Base-by-base conservation (phyloP, 2,329 filamentous ascomycete species). In the Gnomoniopsis smithogilvyi region DNA sequence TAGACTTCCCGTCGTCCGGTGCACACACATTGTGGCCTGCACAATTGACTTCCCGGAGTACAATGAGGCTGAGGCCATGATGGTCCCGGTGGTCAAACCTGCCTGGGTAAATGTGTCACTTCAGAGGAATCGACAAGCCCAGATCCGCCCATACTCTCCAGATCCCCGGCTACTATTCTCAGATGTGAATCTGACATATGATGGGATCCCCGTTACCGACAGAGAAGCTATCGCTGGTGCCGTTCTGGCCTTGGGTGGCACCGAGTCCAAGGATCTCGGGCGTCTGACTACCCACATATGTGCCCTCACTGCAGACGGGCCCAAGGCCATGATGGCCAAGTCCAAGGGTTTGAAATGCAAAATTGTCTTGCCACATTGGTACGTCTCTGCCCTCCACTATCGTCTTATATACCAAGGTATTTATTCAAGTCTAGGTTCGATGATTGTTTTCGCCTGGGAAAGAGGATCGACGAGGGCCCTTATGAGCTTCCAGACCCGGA, bases 11-110 rank as follows among this genome's bases (percentile, higher is more conserved):
- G 75, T 85, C 30, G 69, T 76, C 52, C 66, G 77, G 58, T 76
- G 78, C 52, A 83, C 82, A 22, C 83, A 86, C 67, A 80, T 86
- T 62, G 69, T 86, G 51, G 79, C 93, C 58, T 85, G 87, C 60
- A 94, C 90, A 1, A 90, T 92, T 73, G 92, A 99, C 71, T 99
- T 99, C 67, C 87, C 91, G n/a, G 86, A 94, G 67, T 98, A 95
- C 71, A 79, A 84, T 61, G 81, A 85, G 62, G 87, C 91, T 1
- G 81, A 89, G 63, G 89, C 91, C 51, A 78, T 85, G 64, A 89
- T 96, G 81, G 88, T 95, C 52, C 89, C 92, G 12, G 90, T 98
- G 1, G 87, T 98, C 30, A 93, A 87, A 64, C 86, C 90, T 3
- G 78, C 83, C 58, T 99, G 95, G 94, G 83, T 97, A 50, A 80